Conservation (phyloP, 257 asterid species). For the Hygrophila difformis region DNA sequence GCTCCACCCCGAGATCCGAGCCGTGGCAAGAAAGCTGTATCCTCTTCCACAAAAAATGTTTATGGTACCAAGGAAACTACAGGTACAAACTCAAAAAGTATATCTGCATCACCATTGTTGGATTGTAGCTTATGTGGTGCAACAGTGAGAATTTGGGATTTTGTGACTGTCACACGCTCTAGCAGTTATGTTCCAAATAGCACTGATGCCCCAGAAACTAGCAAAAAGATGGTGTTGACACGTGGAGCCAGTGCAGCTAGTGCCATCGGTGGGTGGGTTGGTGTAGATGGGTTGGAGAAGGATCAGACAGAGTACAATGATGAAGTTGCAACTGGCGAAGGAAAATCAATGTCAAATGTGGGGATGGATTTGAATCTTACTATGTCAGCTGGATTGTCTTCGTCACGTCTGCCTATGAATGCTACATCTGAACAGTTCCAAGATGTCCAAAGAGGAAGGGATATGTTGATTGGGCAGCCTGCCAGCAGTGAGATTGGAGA, state of each 20-base stretch:
- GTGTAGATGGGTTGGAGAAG: slow-evolving; percentile 62
- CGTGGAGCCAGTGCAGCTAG: slow-evolving; percentile 99
- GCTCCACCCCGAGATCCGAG: slow-evolving; percentile 69
- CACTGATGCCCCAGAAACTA: slow-evolving; percentile 69
- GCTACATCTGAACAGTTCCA: slow-evolving; percentile 43
- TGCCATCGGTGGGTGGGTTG: slow-evolving; percentile 94
- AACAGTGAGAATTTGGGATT: slow-evolving; percentile 91
- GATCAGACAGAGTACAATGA: slow-evolving; percentile 76
- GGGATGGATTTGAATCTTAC: slow-evolving; percentile 87
- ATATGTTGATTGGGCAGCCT: slow-evolving; percentile 64
- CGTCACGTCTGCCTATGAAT: slow-evolving; percentile 53
- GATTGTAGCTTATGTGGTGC: slow-evolving; percentile 99
- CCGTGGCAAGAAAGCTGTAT: slow-evolving; percentile 73
- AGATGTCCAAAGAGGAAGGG: slow-evolving; percentile 45
- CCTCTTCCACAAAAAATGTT: slow-evolving; percentile 55
- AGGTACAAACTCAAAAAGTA: slow-evolving; percentile 51
- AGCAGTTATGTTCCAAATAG: slow-evolving; percentile 65
- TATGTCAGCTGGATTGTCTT: slow-evolving; percentile 69
- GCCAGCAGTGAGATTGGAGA: slow-evolving; percentile 94
- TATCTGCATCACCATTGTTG: slow-evolving; percentile 79
- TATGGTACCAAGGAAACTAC: slow-evolving; percentile 33
- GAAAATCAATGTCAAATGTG: slow-evolving; percentile 68
- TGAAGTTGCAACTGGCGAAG: slow-evolving; percentile 83
- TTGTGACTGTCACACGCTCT: slow-evolving; percentile 75
- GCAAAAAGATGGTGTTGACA: slow-evolving; percentile 79